A percentile compares a stretch with the other conserved stretches of the same genome.
phyloP scores from a whole-genome alignment of 2,329 filamentous ascomycete species.

The Alternaria arborescens region DNA sequence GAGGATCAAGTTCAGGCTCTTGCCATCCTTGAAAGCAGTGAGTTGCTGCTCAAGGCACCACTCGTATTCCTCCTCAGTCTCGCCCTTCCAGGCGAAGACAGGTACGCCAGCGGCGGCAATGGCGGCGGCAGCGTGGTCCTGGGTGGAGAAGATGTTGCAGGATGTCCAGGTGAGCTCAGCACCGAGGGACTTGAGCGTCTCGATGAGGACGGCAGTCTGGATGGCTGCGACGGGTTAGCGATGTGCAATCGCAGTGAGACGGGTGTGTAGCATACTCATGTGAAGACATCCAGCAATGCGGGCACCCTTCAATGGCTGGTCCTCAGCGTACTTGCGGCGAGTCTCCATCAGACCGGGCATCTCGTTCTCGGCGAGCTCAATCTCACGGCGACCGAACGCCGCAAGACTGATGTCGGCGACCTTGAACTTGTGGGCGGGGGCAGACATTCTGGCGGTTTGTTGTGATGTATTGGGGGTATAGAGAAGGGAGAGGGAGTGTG shows the following conservation, averaged over 20 bases:
- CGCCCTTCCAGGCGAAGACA: slow-evolving; percentile 85
- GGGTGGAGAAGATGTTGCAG: slow-evolving; percentile 99
- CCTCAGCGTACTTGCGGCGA: slow-evolving; percentile 85
- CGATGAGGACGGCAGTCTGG: slow-evolving; percentile 98
- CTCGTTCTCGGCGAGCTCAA: slow-evolving; percentile 89
- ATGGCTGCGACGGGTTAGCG: slow-evolving; percentile 67
- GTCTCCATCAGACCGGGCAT: slow-evolving; percentile 99
- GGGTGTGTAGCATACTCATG: slow-evolving; percentile 73
- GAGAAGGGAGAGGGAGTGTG: slow-evolving; percentile 18
- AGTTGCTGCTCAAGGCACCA: slow-evolving; percentile 99
- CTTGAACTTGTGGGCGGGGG: slow-evolving; percentile 94
- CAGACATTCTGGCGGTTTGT: slow-evolving; percentile 63
- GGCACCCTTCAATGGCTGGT: slow-evolving; percentile 93
- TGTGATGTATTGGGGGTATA: slow-evolving; percentile 19
- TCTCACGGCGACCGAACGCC: slow-evolving; percentile 98
- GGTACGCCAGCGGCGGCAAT: slow-evolving; percentile 93
- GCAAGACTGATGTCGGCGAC: slow-evolving; percentile 97
- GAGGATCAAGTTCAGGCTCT: slow-evolving; percentile 98
- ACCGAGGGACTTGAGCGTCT: slow-evolving; percentile 93
- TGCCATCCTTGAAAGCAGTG: slow-evolving; percentile 91
- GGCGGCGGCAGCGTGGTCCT: slow-evolving; percentile 97
- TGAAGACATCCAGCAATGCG: slow-evolving; percentile 97
- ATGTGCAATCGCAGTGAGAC: background rate
- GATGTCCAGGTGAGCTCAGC: slow-evolving; percentile 99
- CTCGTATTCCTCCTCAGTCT: slow-evolving; percentile 99